These are phyloP conservation scores for Hanseniaspora jakobsenii DNA, from an alignment of 805 yeast species.

Conservation along the genomic window DNA sequence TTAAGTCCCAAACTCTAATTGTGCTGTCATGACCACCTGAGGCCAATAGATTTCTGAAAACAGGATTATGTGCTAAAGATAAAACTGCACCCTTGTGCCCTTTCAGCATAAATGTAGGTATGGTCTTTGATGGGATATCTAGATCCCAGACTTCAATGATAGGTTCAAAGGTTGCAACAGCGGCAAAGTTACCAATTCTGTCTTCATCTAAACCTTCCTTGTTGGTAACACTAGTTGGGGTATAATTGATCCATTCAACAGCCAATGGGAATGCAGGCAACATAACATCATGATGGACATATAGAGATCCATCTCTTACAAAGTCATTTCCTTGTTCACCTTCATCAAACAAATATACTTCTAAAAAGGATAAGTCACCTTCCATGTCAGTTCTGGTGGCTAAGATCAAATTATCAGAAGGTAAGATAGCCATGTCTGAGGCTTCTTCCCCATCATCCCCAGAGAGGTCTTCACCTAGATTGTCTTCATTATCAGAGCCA, in stretches of 20 bases:
- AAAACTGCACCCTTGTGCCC: slow-evolving; percentile 93
- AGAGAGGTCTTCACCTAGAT: slow-evolving; percentile 27
- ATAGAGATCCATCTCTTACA: slow-evolving; percentile 61
- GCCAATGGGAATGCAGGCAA: slow-evolving; percentile 93
- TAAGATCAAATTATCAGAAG: slow-evolving; percentile 78
- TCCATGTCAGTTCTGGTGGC: slow-evolving; percentile 74
- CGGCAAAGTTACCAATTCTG: slow-evolving; percentile 79
- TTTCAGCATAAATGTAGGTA: slow-evolving; percentile 87
- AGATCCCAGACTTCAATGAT: slow-evolving; percentile 95
- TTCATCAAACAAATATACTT: slow-evolving; percentile 89
- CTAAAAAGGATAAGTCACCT: slow-evolving; percentile 84
- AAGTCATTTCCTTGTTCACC: slow-evolving; percentile 57
- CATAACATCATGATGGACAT: slow-evolving; percentile 94
- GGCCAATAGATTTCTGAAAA: slow-evolving; percentile 73
- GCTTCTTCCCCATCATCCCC: slow-evolving; percentile 61
- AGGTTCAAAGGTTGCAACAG: slow-evolving; percentile 94
- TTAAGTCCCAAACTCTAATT: slow-evolving; percentile 89
- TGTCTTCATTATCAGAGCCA: slow-evolving; percentile 31
- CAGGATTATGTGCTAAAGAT: slow-evolving; percentile 69
- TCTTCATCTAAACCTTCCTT: slow-evolving; percentile 27
- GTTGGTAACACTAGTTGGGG: slow-evolving; percentile 36
- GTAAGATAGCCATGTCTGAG: slow-evolving; percentile 71
- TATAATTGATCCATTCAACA: slow-evolving; percentile 84
- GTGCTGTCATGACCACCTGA: slow-evolving; percentile 94
- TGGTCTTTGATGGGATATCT: slow-evolving; percentile 83